phyloP scores from a whole-genome alignment of 345 rosid genomes.

The Anastatica hierochuntica region DNA sequence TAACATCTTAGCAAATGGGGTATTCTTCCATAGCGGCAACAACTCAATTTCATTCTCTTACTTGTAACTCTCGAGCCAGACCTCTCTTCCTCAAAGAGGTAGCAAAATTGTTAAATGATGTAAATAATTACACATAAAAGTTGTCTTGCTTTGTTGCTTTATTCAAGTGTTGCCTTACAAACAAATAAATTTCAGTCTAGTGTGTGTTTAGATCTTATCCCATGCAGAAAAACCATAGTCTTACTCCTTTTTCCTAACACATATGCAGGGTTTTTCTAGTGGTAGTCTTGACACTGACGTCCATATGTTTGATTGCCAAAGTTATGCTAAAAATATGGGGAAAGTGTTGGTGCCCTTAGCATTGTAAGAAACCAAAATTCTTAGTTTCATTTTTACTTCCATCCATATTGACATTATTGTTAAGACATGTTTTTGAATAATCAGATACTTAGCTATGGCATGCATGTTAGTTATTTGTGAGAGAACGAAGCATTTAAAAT shows the following conservation, averaged over 20 bases:
- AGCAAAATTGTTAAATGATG: no score
- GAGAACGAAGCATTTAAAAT: background rate
- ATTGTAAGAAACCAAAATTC: constrained; percentile 41
- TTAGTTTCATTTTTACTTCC: constrained; percentile 1
- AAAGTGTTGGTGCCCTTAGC: constrained; percentile 76
- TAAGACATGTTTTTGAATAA: background rate
- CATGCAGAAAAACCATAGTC: background rate
- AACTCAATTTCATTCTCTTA: no score
- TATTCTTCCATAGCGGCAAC: no score
- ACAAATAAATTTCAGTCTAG: background rate
- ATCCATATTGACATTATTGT: constrained; percentile 3
- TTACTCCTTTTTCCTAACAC: constrained; percentile 1
- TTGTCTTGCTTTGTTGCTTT: no score
- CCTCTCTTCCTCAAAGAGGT: no score
- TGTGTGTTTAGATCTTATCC: background rate
- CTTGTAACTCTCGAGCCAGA: no score
- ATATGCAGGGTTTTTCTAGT: constrained; percentile 58
- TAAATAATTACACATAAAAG: no score
- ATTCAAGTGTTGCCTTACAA: background rate
- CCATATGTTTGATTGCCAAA: constrained; percentile 57
- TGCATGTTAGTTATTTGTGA: background rate
- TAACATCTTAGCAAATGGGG: no score
- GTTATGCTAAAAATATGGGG: constrained; percentile 73
- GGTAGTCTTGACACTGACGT: constrained; percentile 61
- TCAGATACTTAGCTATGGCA: background rate